These are phyloP conservation scores for Cicer arietinum DNA, from an alignment of 306 rosid genomes.

Conservation along the genomic window DNA sequence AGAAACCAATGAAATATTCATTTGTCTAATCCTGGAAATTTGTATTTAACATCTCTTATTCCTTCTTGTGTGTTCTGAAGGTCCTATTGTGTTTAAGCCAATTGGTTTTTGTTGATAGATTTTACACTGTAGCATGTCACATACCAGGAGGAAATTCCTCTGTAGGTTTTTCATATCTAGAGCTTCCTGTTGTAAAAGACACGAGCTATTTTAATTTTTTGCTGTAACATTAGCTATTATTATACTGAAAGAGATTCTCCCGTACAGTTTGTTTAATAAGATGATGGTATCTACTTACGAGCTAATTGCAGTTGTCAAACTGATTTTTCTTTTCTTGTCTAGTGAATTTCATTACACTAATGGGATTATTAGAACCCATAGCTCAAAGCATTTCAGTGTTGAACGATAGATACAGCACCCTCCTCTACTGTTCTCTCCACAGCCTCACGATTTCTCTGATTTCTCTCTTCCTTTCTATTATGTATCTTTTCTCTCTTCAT, in stretches of 20 bases:
- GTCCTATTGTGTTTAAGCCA: constrained; percentile 45
- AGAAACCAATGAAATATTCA: constrained; percentile 41
- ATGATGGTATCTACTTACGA: not conserved
- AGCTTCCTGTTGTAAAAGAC: constrained; percentile 55
- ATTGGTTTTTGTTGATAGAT: constrained; percentile 48
- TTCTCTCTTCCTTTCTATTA: not conserved
- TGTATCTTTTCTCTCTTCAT: not conserved
- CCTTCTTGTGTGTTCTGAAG: constrained; percentile 37
- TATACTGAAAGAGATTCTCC: constrained; percentile 29
- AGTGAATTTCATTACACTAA: not conserved
- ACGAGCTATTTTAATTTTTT: constrained; percentile 1
- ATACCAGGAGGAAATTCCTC: constrained; percentile 40
- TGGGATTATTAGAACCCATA: not conserved
- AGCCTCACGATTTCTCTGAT: not conserved
- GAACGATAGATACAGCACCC: not conserved
- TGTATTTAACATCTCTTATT: constrained; percentile 43
- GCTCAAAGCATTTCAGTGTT: not conserved
- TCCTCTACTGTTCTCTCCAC: not conserved
- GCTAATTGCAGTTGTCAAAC: not conserved
- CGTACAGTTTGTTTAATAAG: constrained; percentile 32
- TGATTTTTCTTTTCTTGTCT: not conserved
- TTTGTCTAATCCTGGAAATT: constrained; percentile 47
- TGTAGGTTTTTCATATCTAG: constrained; percentile 25
- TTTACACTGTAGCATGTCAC: constrained; percentile 35
- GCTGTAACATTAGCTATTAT: constrained; percentile 32